These are phyloP conservation scores for Irpex sp. DNA, from an alignment of 1,284 basidiomycete genomes.

Conservation along the genomic window DNA sequence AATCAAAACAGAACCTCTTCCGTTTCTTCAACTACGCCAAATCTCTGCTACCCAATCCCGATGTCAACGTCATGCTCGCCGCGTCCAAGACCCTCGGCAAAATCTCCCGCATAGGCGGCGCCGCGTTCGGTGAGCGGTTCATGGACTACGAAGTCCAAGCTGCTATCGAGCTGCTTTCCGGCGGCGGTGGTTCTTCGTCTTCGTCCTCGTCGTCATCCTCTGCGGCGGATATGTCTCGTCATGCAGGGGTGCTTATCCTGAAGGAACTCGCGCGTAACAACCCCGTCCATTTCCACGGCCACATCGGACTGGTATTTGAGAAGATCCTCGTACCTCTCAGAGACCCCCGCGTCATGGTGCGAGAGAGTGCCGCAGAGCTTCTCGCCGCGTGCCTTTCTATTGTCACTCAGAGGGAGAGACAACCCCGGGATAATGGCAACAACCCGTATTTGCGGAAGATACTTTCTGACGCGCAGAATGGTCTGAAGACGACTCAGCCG, in stretches of 20 bases:
- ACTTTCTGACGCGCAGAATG: constrained; percentile 85
- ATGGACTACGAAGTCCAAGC: constrained; percentile 84
- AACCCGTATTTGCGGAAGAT: constrained; percentile 70
- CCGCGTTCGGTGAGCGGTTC: constrained; percentile 81
- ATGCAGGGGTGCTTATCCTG: constrained; percentile 84
- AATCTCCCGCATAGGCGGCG: constrained; percentile 78
- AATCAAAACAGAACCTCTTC: constrained; percentile 74
- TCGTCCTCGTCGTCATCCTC: background rate
- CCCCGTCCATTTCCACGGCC: constrained; percentile 81
- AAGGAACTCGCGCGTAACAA: constrained; percentile 90
- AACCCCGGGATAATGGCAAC: constrained; percentile 41
- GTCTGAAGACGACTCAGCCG: constrained; percentile 73
- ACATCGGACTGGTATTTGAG: constrained; percentile 84
- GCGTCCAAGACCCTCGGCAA: constrained; percentile 84
- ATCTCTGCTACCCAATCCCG: constrained; percentile 77
- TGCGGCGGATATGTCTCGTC: constrained; percentile 35
- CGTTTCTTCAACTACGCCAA: constrained; percentile 93
- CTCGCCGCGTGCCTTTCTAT: constrained; percentile 89
- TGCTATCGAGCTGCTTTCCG: constrained; percentile 77
- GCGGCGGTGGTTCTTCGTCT: constrained; percentile 40
- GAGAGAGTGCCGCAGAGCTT: constrained; percentile 90
- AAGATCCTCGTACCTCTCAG: constrained; percentile 88
- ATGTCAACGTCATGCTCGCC: constrained; percentile 85
- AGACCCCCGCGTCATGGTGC: constrained; percentile 80
- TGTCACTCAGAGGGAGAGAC: constrained; percentile 69